Evolutionary conservation across 805 yeast species (phyloP).

Genomic region (Isabelozyma gotoi): DNA sequence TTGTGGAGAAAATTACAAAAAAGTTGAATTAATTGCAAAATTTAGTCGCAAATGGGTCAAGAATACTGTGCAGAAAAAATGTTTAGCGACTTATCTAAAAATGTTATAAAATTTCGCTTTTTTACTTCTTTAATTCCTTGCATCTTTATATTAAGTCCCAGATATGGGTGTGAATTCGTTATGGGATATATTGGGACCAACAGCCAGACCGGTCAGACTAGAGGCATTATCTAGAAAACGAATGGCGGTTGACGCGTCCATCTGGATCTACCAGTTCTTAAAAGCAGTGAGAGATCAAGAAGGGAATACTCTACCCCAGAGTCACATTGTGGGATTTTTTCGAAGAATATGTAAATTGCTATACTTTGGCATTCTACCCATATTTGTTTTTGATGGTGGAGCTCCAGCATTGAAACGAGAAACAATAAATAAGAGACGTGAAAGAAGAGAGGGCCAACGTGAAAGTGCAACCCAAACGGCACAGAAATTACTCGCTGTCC

Average conservation of each 20-base stretch:
- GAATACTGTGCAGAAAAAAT: not conserved
- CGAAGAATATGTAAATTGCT: slow-evolving; percentile 87
- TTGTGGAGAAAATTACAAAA: no score
- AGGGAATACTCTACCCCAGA: slow-evolving; percentile 72
- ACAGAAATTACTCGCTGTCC: slow-evolving; percentile 73
- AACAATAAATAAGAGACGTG: slow-evolving; percentile 72
- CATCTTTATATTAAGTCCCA: no score
- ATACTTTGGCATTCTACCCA: slow-evolving; percentile 83
- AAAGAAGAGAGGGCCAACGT: slow-evolving; percentile 69
- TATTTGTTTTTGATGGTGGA: slow-evolving; percentile 94
- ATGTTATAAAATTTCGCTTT: no score
- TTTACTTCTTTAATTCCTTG: no score
- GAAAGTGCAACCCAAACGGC: slow-evolving; percentile 77
- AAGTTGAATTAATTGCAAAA: not conserved
- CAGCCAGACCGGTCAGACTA: slow-evolving; percentile 85
- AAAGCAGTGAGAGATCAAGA: slow-evolving; percentile 89
- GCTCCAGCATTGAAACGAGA: slow-evolving; percentile 81
- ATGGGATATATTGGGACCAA: slow-evolving; percentile 89
- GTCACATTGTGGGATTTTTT: slow-evolving; percentile 95
- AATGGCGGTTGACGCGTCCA: slow-evolving; percentile 96
- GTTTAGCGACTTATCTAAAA: no score
- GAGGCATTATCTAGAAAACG: slow-evolving; percentile 78
- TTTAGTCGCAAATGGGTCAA: not conserved
- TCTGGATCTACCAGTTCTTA: slow-evolving; percentile 96
- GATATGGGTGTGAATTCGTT: slow-evolving; percentile 97